These are phyloP conservation scores for Ochetophila trinervis DNA, from an alignment of 306 rosid species.

Conservation along the genomic window DNA sequence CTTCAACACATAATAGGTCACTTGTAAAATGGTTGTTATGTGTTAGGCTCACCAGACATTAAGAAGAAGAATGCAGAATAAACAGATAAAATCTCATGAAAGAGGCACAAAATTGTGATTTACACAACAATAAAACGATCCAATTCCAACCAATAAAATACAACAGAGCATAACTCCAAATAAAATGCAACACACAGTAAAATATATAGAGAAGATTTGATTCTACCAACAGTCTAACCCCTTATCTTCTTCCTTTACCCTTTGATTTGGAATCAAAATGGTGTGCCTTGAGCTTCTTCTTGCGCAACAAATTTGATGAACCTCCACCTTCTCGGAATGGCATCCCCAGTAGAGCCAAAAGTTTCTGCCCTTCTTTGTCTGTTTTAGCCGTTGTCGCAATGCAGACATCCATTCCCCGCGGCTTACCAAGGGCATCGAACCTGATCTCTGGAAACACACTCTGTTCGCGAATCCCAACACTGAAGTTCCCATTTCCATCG, in stretches of 20 bases:
- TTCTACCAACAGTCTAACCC: conserved; percentile 18
- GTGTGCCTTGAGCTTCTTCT: conserved; percentile 87
- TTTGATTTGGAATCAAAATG: conserved; percentile 77
- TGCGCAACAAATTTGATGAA: conserved; percentile 33
- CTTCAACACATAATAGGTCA: too few species aligned
- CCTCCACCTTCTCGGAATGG: conserved; percentile 82
- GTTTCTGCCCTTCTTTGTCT: conserved; percentile 73
- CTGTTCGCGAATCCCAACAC: conserved; percentile 71
- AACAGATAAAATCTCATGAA: too few species aligned
- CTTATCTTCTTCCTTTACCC: conserved; percentile 58
- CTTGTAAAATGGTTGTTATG: too few species aligned
- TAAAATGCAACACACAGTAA: conserved; percentile 13
- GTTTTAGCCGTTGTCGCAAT: conserved; percentile 73
- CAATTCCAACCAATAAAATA: background rate
- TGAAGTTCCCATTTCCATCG: conserved; percentile 82
- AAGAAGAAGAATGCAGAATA: too few species aligned
- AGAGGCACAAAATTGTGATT: background rate
- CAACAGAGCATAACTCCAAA: conserved; percentile 24
- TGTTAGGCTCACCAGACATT: too few species aligned
- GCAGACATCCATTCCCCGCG: conserved; percentile 96
- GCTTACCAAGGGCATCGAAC: conserved; percentile 54
- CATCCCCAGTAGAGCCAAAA: conserved; percentile 89
- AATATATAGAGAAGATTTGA: conserved; percentile 18
- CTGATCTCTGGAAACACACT: conserved; percentile 82
- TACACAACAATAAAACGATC: background rate